These are phyloP conservation scores for Pugionium dolabratum DNA, from an alignment of 345 rosid species.

Conservation along the genomic window DNA sequence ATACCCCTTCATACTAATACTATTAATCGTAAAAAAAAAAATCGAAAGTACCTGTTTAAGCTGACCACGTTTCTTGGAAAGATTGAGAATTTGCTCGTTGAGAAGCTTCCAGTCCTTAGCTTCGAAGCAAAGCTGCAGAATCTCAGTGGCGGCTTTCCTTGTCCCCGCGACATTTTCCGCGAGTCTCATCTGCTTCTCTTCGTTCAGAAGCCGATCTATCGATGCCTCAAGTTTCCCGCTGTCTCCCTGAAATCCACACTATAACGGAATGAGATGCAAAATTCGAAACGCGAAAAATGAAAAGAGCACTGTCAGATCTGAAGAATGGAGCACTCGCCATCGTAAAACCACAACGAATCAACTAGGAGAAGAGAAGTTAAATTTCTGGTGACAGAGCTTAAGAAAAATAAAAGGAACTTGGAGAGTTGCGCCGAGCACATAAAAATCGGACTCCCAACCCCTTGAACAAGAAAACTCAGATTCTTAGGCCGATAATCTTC, in stretches of 20 bases:
- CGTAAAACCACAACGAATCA: slow-evolving; percentile 8
- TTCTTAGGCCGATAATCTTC: slow-evolving; percentile 30
- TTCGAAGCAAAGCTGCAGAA: slow-evolving; percentile 81
- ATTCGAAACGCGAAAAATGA: background rate
- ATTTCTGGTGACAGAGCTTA: slow-evolving; percentile 18
- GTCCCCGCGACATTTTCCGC: slow-evolving; percentile 85
- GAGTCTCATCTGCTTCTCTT: slow-evolving; percentile 90
- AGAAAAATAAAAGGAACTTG: slow-evolving; percentile 23
- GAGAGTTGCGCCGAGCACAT: slow-evolving; percentile 27
- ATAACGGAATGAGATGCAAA: slow-evolving; percentile 32
- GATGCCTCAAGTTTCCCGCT: slow-evolving; percentile 57
- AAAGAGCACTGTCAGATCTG: slow-evolving; percentile 31
- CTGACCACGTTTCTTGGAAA: slow-evolving; percentile 94
- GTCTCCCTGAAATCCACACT: slow-evolving; percentile 54
- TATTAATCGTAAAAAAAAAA: background rate
- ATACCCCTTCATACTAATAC: no score
- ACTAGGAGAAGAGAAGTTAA: background rate
- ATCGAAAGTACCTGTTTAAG: slow-evolving; percentile 73
- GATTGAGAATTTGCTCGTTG: slow-evolving; percentile 67
- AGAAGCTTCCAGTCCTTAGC: slow-evolving; percentile 85
- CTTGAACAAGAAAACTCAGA: slow-evolving; percentile 46
- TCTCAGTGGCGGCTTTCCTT: slow-evolving; percentile 81
- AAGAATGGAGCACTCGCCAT: slow-evolving; percentile 38
- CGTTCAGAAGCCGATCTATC: slow-evolving; percentile 76
- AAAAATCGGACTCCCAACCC: slow-evolving; percentile 29